Evolutionary conservation across 1,139 yeast genomes (phyloP), one percentile per base, ranked within the genome.

Genomic region (Meyerozyma guilliermondii): DNA sequence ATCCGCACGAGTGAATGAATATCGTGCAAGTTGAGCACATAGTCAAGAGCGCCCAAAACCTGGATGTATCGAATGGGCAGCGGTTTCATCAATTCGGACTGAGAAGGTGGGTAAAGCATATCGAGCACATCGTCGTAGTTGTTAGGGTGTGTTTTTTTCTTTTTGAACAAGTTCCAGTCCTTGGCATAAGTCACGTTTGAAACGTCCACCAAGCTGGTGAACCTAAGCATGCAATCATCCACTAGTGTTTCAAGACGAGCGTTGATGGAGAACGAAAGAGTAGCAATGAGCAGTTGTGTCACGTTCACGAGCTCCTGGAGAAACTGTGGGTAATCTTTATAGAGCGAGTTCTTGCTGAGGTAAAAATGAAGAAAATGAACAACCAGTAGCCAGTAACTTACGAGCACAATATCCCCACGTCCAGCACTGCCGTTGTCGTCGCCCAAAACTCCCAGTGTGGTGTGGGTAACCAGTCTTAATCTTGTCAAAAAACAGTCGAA

Each of bases 21-120:
- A 45, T 82, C 80, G 58, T 87, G 95, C 35, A 91, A 68, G 49
- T 86, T 89, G 55, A 91, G 70, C 3, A 92, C 95, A 58, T 91
- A 89, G 43, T 88, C 76, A 41, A 92, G 72, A 0, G 98, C 96
- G 20, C 96, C 94, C 46, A 92, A 73, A 1, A 91, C 87, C 55
- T 94, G 95, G 18, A 91, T 80, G 43, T 91, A 76, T 52, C 81
- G 83, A 42, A 91, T 68, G 0, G 99, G 98, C 0, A 97, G 87
- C 3, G 97, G 96, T 56, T 81, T 83, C 74, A 71, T 71, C 46
- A 70, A 54, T 46, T 88, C 91, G 34, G 59, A 55, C 44, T 80
- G 71, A 0, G 83, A 64, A 10, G 94, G 94, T 9, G 92, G 92
- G 49, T 80, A 84, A 41, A 85, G 63, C 80, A 81, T 83, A 42